Evolutionary conservation across 768 basidiomycete species (phyloP).

Genomic region (Leccinellum albellum): DNA sequence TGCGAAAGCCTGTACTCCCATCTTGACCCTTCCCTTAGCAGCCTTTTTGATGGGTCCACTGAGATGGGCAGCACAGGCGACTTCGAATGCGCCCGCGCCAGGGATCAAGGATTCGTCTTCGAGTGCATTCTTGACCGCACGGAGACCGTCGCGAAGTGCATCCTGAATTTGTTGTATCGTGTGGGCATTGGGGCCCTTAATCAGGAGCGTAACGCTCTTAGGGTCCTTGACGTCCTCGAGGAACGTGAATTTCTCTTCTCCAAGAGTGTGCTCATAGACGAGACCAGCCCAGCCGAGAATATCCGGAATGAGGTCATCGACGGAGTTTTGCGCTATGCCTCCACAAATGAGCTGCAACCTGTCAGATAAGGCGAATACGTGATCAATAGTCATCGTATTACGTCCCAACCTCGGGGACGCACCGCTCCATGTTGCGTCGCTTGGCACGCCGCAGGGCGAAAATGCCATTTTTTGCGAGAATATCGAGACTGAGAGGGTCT

Average conservation of each 20-base stretch:
- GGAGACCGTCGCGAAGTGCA: slow-evolving; percentile 94
- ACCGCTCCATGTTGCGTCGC: slow-evolving; percentile 99
- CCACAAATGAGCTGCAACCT: slow-evolving; percentile 94
- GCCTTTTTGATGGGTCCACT: slow-evolving; percentile 72
- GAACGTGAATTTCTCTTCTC: slow-evolving; percentile 98
- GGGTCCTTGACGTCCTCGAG: slow-evolving; percentile 95
- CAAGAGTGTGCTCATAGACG: slow-evolving; percentile 97
- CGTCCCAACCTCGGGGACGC: slow-evolving; percentile 21
- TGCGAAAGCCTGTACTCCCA: slow-evolving; percentile 96
- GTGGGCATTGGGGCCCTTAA: slow-evolving; percentile 97
- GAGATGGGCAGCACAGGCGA: slow-evolving; percentile 85
- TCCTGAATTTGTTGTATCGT: slow-evolving; percentile 97
- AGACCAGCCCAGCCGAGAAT: slow-evolving; percentile 96
- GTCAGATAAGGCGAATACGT: slow-evolving; percentile 8
- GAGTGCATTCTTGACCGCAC: slow-evolving; percentile 94
- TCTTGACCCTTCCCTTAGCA: slow-evolving; percentile 92
- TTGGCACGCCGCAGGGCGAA: slow-evolving; percentile 92
- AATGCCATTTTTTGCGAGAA: slow-evolving; percentile 95
- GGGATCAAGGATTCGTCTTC: slow-evolving; percentile 88
- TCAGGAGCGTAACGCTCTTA: slow-evolving; percentile 90
- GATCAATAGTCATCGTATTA: slow-evolving; percentile 29
- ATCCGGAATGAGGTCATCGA: slow-evolving; percentile 90
- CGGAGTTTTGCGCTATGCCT: slow-evolving; percentile 94
- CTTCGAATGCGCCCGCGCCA: slow-evolving; percentile 97
- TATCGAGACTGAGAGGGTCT: slow-evolving; percentile 93